Evolutionary conservation across 192 early-diverging fungal species (phyloP).

Genomic region (Pilaira anomala): DNA sequence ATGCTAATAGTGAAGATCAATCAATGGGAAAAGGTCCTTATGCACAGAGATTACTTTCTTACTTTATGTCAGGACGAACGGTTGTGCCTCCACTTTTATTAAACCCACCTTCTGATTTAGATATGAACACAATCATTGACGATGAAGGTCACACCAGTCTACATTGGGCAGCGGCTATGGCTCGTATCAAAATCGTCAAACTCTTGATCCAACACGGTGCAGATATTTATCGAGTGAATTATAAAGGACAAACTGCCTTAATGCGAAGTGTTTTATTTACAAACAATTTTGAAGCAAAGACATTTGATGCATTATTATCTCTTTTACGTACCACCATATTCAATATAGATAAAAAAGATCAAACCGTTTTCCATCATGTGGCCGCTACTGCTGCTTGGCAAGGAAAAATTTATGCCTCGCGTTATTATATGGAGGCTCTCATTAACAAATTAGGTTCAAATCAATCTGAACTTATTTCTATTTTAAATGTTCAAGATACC

Average conservation of each 20-base stretch:
- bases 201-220: slow-evolving; percentile 75
- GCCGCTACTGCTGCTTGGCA: slow-evolving; percentile 65
- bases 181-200: slow-evolving; percentile 66
- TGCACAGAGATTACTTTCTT: slow-evolving; percentile 21
- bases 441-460: slow-evolving; percentile 66
- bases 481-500: slow-evolving; percentile 75
- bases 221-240: slow-evolving; percentile 70
- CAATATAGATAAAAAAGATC: slow-evolving; percentile 71
- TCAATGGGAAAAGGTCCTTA: slow-evolving; percentile 56
- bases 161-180: slow-evolving; percentile 96
- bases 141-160: slow-evolving; percentile 93
- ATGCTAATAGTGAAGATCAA: slow-evolving; percentile 36
- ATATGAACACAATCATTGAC: slow-evolving; percentile 87
- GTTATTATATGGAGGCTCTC: slow-evolving; percentile 89
- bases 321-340: slow-evolving; percentile 73
- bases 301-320: slow-evolving; percentile 71
- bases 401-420: slow-evolving; percentile 66
- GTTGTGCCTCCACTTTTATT: slow-evolving; percentile 21
- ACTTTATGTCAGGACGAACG: slow-evolving; percentile 23
- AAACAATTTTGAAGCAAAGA: slow-evolving; percentile 82
- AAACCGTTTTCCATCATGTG: slow-evolving; percentile 93
- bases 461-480: slow-evolving; percentile 74
- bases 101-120: slow-evolving; percentile 60
- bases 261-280: slow-evolving; percentile 88
- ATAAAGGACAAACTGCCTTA: slow-evolving; percentile 84